Conservation (phyloP, 2,329 filamentous ascomycete genomes). For the Keithomyces neogunnii region DNA sequence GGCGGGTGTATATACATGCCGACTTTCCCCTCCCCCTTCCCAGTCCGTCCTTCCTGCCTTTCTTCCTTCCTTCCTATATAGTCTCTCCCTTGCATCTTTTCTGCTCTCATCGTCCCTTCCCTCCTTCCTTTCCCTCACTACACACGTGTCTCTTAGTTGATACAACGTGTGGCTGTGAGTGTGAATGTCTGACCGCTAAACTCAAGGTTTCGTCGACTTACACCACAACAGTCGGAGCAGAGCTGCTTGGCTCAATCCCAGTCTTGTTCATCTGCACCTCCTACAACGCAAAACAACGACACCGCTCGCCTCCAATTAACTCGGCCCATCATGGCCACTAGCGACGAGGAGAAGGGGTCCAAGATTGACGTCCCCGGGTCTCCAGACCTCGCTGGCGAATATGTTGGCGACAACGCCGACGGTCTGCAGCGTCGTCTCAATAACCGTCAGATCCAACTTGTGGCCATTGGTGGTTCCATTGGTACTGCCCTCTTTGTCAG, state of each 20-base stretch:
- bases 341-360: slow-evolving; percentile 21
- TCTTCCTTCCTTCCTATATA: not conserved
- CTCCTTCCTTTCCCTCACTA: not conserved
- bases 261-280: not conserved
- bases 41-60: not conserved
- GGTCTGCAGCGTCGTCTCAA: slow-evolving; percentile 38
- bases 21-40: not conserved
- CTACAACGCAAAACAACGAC: not conserved
- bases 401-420: slow-evolving; percentile 24
- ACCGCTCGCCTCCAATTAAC: not conserved
- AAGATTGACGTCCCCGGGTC: slow-evolving; percentile 16
- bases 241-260: too few species aligned
- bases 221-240: not conserved
- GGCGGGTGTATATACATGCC: slow-evolving; percentile 2
- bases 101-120: not conserved
- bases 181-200: not conserved
- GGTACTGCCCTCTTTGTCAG: slow-evolving; percentile 52
- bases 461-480: slow-evolving; percentile 50
- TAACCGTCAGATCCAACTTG: slow-evolving; percentile 49
- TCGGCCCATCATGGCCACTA: slow-evolving; percentile 10
- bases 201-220: not conserved
- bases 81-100: not conserved
- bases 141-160: slow-evolving; percentile 2
- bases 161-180: slow-evolving; percentile 2
- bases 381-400: slow-evolving; percentile 15